These are phyloP conservation scores for Coemansia sp. DNA, from an alignment of 192 early-diverging fungal species.

Conservation along the genomic window DNA sequence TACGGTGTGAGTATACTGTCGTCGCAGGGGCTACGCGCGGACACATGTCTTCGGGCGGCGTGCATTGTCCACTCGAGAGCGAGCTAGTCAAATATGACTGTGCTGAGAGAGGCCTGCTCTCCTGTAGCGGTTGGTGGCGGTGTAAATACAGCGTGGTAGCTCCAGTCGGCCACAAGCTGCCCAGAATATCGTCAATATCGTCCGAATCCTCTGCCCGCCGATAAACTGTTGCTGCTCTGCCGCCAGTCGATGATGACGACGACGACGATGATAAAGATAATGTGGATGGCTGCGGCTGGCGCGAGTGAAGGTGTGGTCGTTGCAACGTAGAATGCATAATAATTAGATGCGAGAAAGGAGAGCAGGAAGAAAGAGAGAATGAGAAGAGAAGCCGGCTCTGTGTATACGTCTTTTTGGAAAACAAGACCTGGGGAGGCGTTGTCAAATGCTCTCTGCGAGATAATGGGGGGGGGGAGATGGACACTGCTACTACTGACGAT, in stretches of 20 bases:
- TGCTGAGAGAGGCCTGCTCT: slow-evolving; percentile 20
- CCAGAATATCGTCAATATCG: slow-evolving; percentile 54
- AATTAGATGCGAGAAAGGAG: neutral
- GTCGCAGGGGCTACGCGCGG: neutral
- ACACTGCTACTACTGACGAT: slow-evolving; percentile 2
- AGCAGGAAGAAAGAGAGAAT: neutral
- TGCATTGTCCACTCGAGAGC: slow-evolving; percentile 21
- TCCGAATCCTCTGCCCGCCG: slow-evolving; percentile 31
- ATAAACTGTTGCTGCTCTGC: slow-evolving; percentile 8
- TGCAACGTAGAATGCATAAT: slow-evolving; percentile 44
- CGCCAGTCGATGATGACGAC: neutral
- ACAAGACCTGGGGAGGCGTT: neutral
- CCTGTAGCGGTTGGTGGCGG: slow-evolving; percentile 9
- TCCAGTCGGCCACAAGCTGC: slow-evolving; percentile 49
- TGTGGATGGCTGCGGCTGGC: slow-evolving; percentile 14
- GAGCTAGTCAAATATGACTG: slow-evolving; percentile 10
- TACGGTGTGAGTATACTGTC: neutral
- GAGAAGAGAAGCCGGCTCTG: neutral
- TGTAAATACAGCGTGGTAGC: slow-evolving; percentile 9
- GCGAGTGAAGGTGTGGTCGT: slow-evolving; percentile 14
- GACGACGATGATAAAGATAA: neutral
- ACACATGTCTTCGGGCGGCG: slow-evolving; percentile 34
- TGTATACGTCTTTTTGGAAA: neutral
- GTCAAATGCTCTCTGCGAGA: neutral
- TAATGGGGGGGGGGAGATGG: neutral